Percentiles rank a stretch among this genome's conserved stretches.
Evolutionary conservation across 257 asterid genomes (phyloP).

Genomic region (Datura wrightii): DNA sequence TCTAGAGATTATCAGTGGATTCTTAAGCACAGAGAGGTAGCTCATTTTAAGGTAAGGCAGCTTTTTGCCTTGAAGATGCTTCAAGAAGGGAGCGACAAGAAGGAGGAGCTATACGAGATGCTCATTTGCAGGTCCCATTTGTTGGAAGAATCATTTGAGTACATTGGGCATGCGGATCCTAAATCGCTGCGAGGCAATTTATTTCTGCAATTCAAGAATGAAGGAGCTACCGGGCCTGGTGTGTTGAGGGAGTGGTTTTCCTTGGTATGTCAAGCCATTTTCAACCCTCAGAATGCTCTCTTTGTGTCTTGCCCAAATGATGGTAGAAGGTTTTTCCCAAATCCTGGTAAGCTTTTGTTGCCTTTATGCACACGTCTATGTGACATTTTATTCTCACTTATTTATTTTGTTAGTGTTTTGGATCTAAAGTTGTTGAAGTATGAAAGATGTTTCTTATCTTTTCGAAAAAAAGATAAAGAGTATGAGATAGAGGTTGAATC

Average conservation of each 20-base stretch:
- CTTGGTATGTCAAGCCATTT: slow-evolving; percentile 79
- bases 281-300: slow-evolving; percentile 82
- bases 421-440: neutral
- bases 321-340: slow-evolving; percentile 89
- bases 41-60: slow-evolving; percentile 72
- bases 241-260: slow-evolving; percentile 94
- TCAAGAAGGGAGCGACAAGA: neutral
- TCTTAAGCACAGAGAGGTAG: slow-evolving; percentile 68
- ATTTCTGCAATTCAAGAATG: slow-evolving; percentile 87
- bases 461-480: neutral
- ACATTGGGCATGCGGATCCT: slow-evolving; percentile 42
- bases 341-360: slow-evolving; percentile 64
- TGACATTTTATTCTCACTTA: neutral
- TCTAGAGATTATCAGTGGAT: slow-evolving; percentile 69
- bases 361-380: neutral
- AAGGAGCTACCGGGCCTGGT: slow-evolving; percentile 96
- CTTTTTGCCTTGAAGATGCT: slow-evolving; percentile 77
- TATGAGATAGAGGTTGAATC: neutral
- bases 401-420: neutral
- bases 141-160: slow-evolving; percentile 37
- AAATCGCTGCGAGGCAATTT: slow-evolving; percentile 70
- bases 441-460: no score
- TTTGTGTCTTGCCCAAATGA: slow-evolving; percentile 84
- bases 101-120: slow-evolving; percentile 4
- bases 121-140: neutral